phyloP scores from a whole-genome alignment of 2,329 filamentous ascomycete genomes.

The Beauveria sp. region DNA sequence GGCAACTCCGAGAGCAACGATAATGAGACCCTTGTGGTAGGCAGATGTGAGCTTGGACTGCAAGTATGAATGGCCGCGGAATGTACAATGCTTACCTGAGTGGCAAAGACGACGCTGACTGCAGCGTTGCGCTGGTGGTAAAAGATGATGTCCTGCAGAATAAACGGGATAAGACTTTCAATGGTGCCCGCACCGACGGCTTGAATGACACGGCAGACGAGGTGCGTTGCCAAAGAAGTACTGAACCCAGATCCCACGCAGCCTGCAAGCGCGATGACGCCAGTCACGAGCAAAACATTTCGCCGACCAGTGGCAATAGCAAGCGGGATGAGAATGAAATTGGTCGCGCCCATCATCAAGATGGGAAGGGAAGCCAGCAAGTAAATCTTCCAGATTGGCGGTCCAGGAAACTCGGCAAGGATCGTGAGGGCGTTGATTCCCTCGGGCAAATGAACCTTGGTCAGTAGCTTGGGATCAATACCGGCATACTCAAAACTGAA shows the following conservation, averaged over 20 bases:
- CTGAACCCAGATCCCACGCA: constrained; percentile 30
- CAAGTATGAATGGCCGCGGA: too few relatives aligned
- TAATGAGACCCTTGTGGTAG: constrained; percentile 20
- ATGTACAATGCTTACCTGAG: constrained; percentile 12
- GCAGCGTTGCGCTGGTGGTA: constrained; percentile 30
- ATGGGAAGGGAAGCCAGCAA: constrained; percentile 28
- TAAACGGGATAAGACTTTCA: constrained; percentile 29
- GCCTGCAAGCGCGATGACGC: constrained; percentile 26
- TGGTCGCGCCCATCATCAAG: constrained; percentile 27
- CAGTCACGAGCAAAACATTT: constrained; percentile 27
- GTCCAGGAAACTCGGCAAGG: constrained; percentile 22
- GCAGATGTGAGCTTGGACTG: not conserved
- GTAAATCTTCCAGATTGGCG: constrained; percentile 23
- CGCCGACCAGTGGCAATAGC: constrained; percentile 29
- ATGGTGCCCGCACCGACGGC: constrained; percentile 29
- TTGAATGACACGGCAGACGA: constrained; percentile 26
- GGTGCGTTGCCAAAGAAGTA: constrained; percentile 21
- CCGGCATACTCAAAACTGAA: constrained; percentile 29
- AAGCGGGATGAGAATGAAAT: constrained; percentile 30
- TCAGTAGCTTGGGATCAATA: constrained; percentile 23
- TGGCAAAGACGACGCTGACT: constrained; percentile 23
- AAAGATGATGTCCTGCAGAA: constrained; percentile 32
- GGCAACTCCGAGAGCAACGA: constrained; percentile 22
- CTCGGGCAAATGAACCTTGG: constrained; percentile 17
- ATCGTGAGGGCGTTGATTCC: constrained; percentile 23